These are phyloP conservation scores for Paramecium caudatum DNA, from an alignment of 73 alveolate species.

Conservation along the genomic window DNA sequence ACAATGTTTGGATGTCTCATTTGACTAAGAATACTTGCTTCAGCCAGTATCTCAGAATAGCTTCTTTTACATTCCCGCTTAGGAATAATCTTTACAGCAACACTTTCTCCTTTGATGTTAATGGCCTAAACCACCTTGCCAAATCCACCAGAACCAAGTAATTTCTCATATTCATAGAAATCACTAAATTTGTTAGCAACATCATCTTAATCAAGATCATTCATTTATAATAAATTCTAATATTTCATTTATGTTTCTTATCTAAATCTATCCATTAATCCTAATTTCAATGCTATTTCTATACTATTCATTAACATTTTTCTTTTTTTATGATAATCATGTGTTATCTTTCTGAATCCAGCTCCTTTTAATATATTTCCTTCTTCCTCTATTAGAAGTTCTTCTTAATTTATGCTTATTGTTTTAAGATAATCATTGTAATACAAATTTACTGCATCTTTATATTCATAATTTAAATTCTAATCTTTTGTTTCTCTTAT, in stretches of 20 bases:
- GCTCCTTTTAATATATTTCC: too few relatives aligned
- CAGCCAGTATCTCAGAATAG: conserved; percentile 23
- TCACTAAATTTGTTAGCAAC: conserved; percentile 49
- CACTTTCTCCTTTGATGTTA: conserved; percentile 63
- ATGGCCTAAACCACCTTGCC: conserved; percentile 78
- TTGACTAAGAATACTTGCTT: conserved; percentile 35
- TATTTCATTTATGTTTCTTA: neutral
- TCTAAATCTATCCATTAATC: too few relatives aligned
- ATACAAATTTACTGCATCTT: neutral
- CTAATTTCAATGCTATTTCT: too few relatives aligned
- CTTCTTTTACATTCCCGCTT: conserved; percentile 51
- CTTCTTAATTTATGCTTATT: too few relatives aligned
- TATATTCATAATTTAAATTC: neutral
- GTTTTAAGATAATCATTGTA: neutral
- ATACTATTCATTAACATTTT: too few relatives aligned
- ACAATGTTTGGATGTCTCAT: conserved; percentile 78
- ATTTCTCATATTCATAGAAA: conserved; percentile 19
- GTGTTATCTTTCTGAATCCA: too few relatives aligned
- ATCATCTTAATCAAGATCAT: conserved; percentile 50
- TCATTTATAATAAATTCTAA: conserved; percentile 15
- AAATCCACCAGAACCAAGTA: conserved; percentile 71
- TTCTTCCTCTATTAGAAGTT: too few relatives aligned
- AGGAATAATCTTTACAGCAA: conserved; percentile 65
- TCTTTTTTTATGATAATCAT: too few relatives aligned
- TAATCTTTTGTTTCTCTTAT: neutral